Evolutionary conservation across 225 moss, liverwort and hornwort genomes (phyloP).

Genomic region (Takakia lepidozioides): DNA sequence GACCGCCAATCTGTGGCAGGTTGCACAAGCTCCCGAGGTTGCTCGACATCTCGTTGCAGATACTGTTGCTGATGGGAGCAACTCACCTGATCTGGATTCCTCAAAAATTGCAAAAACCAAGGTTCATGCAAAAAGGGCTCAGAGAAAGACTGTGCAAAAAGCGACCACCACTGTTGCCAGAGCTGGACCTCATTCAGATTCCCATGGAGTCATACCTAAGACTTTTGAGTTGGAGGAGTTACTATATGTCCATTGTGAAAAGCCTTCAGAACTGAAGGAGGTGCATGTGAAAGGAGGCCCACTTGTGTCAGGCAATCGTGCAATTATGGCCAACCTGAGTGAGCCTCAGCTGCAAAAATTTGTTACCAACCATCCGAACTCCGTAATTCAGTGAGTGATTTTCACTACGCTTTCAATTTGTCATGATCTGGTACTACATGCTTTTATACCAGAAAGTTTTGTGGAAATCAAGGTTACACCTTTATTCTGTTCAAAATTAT

Average conservation of each 20-base stretch:
- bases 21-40: constrained; percentile 29
- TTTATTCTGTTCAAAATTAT: too few species aligned
- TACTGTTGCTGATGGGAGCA: constrained; percentile 10
- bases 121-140: constrained; percentile 10
- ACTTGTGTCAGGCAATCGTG: constrained; percentile 45
- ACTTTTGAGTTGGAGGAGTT: constrained; percentile 66
- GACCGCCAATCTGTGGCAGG: constrained; percentile 9
- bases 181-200: constrained; percentile 4
- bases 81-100: constrained; percentile 13
- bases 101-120: constrained; percentile 2
- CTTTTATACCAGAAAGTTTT: background rate
- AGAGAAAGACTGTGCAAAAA: constrained; percentile 26
- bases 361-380: constrained; percentile 53
- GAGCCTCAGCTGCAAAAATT: constrained; percentile 76
- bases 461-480: too few species aligned
- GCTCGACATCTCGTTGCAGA: constrained; percentile 14
- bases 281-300: constrained; percentile 65
- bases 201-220: constrained; percentile 9
- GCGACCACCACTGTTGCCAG: constrained; percentile 41
- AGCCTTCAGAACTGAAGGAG: constrained; percentile 76
- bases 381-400: constrained; percentile 61
- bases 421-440: background rate
- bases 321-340: constrained; percentile 91
- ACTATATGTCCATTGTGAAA: constrained; percentile 79
- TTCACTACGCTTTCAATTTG: background rate